phyloP scores from a whole-genome alignment of 345 rosid species.

The Salix brachista region DNA sequence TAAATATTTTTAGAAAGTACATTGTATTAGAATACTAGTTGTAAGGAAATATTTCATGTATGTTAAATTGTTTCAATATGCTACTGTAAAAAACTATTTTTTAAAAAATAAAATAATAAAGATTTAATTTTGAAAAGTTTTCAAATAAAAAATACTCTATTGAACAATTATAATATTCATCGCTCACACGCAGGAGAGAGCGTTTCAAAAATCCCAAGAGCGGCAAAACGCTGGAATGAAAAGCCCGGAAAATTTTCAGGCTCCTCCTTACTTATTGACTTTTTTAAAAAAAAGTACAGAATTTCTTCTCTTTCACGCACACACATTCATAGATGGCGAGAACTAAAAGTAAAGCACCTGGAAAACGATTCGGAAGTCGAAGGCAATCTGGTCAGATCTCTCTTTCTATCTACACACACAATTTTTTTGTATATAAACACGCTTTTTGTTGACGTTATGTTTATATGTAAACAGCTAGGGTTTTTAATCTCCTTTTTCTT shows the following conservation, averaged over 20 bases:
- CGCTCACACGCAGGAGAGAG: background rate
- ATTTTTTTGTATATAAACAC: background rate
- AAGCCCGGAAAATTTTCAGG: background rate
- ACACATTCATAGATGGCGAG: conserved; percentile 14
- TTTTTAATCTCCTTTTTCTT: background rate
- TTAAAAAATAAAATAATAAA: too few species aligned
- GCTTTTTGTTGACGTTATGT: background rate
- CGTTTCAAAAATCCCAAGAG: background rate
- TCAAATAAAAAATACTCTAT: too few species aligned
- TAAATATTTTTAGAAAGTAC: too few species aligned
- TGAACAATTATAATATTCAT: too few species aligned
- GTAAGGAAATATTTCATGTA: too few species aligned
- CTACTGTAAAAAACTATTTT: too few species aligned
- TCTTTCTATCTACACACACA: background rate
- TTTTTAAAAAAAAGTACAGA: background rate
- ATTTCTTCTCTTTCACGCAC: background rate
- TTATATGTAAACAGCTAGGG: background rate
- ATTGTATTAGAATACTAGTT: too few species aligned
- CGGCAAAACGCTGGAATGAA: background rate
- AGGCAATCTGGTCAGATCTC: conserved; percentile 3
- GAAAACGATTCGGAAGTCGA: background rate
- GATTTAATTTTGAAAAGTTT: too few species aligned
- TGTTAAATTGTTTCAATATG: too few species aligned
- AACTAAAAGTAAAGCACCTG: background rate
- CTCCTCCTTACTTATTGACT: background rate